Base-by-base conservation (phyloP, 2,329 filamentous ascomycete species). In the Botryosphaeria dothidea region DNA sequence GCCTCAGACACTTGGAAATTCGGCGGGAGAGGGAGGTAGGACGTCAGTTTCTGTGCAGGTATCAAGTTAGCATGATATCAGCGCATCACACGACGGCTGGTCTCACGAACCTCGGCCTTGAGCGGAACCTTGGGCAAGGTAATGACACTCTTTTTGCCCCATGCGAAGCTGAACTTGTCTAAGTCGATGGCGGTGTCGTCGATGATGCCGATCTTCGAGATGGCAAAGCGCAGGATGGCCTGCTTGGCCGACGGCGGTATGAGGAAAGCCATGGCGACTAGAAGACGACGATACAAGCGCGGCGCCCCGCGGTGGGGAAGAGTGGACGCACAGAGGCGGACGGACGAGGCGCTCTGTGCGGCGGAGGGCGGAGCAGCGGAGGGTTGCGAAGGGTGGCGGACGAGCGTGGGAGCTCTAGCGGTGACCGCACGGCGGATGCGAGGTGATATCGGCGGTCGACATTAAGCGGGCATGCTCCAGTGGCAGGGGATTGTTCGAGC, bases 81-180 rank as follows among this genome's bases (percentile, higher is more conserved):
- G 43, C 34, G 46, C 23, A 29, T 23, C 17, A 27, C 46, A 43
- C n/a, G 65, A 11, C 56, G 51, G 46, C 45, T 29, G 25, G 58
- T 63, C 60, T 66, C 52, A 77, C 82, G 71, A 82, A 92, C 92
- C 83, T 92, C 86, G 66, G 93, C 80, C 74, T 89, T 90, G 68
- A 97, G 81, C 2, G 90, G 92, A 65, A 97, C 90, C 83, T 98
- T 90, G 70, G 90, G 88, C 70, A 97, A 89, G 77, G 97, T 93
- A 49, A 97, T 85, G 0, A 91, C 90, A 45, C 90, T 95, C 69
- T 90, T 89, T 76, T 90, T 89, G 36, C 95, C 95, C 78, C 92
- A 86, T 51, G 88, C 89, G 70, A 97, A 87, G 71, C 96, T 92
- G 68, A 98, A 92, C 67, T 94, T 85, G 73, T 97, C 91, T 67